Percentiles rank a stretch among this genome's conserved stretches.
Evolutionary conservation across 2,329 filamentous ascomycete species (phyloP).

Genomic region (Penicillium sp.): DNA sequence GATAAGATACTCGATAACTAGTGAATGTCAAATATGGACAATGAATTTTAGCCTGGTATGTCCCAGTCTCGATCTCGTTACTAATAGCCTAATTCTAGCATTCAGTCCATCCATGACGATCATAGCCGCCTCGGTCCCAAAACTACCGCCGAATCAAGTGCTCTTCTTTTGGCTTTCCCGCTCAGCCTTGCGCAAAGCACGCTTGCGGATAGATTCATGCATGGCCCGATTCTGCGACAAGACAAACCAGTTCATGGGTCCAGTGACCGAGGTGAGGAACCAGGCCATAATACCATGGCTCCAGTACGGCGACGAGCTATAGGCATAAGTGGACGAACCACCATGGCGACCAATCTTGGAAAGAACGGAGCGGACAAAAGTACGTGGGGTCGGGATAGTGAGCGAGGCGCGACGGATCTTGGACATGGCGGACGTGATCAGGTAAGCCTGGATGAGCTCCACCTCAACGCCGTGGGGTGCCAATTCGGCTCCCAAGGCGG

Average conservation of each 20-base stretch:
- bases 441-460: conserved; percentile 85
- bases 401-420: conserved; percentile 78
- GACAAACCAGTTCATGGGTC: conserved; percentile 53
- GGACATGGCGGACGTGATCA: conserved; percentile 94
- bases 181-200: conserved; percentile 77
- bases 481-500: conserved; percentile 75
- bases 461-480: conserved; percentile 75
- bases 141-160: conserved; percentile 19
- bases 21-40: no score
- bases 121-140: no score
- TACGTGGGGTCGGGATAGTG: conserved; percentile 72
- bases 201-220: conserved; percentile 75
- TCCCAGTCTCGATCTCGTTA: no score
- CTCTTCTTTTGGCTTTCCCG: conserved; percentile 61
- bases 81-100: no score
- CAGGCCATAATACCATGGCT: conserved; percentile 84
- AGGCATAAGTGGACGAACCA: conserved; percentile 69
- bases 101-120: no score
- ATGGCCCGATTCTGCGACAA: conserved; percentile 60
- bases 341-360: conserved; percentile 73
- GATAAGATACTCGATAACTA: no score
- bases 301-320: conserved; percentile 91
- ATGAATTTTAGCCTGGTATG: no score
- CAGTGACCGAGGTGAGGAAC: conserved; percentile 59
- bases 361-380: conserved; percentile 73